These are phyloP conservation scores for Bipolaris cookei DNA, from an alignment of 2,329 filamentous ascomycete genomes.

Conservation along the genomic window DNA sequence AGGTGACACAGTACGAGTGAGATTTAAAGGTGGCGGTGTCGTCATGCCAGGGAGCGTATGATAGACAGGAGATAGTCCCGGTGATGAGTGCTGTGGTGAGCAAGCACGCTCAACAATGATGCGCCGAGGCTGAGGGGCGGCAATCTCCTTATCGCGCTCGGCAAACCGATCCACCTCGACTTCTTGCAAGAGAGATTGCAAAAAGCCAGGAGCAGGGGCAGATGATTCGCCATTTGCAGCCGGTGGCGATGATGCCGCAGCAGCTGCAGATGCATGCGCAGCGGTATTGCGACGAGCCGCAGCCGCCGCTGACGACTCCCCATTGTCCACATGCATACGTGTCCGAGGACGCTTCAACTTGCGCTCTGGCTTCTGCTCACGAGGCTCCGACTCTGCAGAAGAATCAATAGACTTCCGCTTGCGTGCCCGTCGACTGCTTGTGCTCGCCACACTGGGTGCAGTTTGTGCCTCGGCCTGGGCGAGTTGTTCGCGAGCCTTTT, in stretches of 20 bases:
- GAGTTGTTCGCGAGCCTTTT: conserved; percentile 75
- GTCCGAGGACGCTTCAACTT: conserved; percentile 88
- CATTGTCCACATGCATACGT: conserved; percentile 65
- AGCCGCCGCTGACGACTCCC: conserved; percentile 48
- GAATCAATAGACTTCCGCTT: conserved; percentile 81
- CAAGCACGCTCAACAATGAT: conserved; percentile 50
- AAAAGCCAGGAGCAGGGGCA: conserved; percentile 71
- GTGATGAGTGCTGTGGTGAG: conserved; percentile 64
- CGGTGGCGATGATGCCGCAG: conserved; percentile 27
- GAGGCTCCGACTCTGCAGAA: conserved; percentile 70
- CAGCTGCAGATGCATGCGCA: conserved; percentile 22
- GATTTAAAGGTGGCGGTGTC: conserved; percentile 68
- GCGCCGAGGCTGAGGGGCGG: conserved; percentile 49
- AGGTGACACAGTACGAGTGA: conserved; percentile 68
- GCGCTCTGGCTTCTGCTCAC: conserved; percentile 70
- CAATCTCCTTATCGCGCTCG: conserved; percentile 46
- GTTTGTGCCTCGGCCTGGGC: conserved; percentile 31
- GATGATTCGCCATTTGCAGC: conserved; percentile 29
- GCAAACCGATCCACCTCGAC: conserved; percentile 66
- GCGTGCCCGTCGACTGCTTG: conserved; percentile 58
- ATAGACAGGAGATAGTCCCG: conserved; percentile 70
- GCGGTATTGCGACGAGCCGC: conserved; percentile 38
- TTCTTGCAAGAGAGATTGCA: conserved; percentile 86
- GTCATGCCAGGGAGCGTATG: conserved; percentile 73
- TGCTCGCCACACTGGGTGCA: conserved; percentile 28